Evolutionary conservation across 805 yeast species (phyloP).

Genomic region (Isabelozyma pseudorhagii): DNA sequence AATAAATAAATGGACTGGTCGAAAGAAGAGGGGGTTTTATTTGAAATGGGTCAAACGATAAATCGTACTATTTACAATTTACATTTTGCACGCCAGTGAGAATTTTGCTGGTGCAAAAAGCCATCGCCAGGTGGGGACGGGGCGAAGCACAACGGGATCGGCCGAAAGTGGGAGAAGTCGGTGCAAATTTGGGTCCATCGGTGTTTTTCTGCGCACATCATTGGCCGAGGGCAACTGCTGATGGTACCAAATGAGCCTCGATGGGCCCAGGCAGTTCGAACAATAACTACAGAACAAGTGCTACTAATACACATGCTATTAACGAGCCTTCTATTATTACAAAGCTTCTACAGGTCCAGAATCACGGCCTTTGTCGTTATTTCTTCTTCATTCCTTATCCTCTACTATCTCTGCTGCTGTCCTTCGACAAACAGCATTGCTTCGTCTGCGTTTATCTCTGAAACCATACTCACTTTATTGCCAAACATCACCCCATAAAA

Average conservation of each 20-base stretch:
- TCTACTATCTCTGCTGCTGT: neutral
- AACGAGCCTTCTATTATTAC: no score
- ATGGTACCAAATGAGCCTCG: no score
- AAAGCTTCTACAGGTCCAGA: no score
- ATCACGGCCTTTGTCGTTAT: no score
- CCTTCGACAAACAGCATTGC: slow-evolving; percentile 79
- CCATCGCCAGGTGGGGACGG: neutral
- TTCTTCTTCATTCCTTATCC: neutral
- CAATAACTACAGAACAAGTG: no score
- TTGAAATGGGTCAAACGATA: neutral
- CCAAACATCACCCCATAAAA: slow-evolving; percentile 85
- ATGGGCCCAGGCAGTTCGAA: no score
- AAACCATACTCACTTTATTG: slow-evolving; percentile 76
- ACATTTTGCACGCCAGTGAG: neutral
- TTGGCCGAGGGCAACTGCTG: no score
- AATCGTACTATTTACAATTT: neutral
- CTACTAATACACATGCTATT: no score
- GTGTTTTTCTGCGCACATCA: no score
- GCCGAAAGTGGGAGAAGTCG: no score
- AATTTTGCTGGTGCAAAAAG: neutral
- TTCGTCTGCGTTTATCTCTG: slow-evolving; percentile 63
- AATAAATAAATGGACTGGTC: neutral
- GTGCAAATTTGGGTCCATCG: no score
- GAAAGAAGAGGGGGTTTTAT: neutral
- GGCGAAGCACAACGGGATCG: neutral